Conservation (phyloP, 2,329 filamentous ascomycete species). For the Aureobasidium pullulans region DNA sequence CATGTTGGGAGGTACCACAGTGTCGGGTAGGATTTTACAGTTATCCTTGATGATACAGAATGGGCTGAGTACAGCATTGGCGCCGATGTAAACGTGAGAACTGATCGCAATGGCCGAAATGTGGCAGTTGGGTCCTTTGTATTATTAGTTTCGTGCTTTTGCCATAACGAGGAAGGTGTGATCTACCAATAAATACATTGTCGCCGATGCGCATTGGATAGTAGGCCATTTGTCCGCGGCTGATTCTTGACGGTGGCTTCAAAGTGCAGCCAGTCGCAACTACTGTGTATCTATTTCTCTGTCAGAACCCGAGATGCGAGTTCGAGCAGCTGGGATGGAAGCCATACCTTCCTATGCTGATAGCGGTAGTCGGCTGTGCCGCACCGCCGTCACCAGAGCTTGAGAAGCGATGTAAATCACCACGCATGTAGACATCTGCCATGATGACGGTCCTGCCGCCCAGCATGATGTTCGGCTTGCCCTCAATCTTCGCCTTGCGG, state of each 20-base stretch:
- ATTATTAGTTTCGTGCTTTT: background rate
- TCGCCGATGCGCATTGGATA: slow-evolving; percentile 90
- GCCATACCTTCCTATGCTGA: slow-evolving; percentile 62
- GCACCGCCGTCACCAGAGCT: slow-evolving; percentile 30
- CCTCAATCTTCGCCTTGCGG: slow-evolving; percentile 81
- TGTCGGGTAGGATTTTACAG: slow-evolving; percentile 76
- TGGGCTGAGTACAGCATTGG: slow-evolving; percentile 68
- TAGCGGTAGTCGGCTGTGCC: slow-evolving; percentile 44
- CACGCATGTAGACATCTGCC: slow-evolving; percentile 87
- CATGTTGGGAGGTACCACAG: slow-evolving; percentile 79
- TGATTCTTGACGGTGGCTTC: slow-evolving; percentile 73
- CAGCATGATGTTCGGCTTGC: slow-evolving; percentile 95
- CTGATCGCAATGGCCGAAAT: slow-evolving; percentile 79
- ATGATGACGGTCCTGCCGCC: slow-evolving; percentile 92
- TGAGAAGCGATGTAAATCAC: slow-evolving; percentile 61
- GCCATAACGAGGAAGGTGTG: background rate
- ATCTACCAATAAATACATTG: slow-evolving; percentile 77
- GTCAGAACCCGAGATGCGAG: background rate
- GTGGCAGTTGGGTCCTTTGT: slow-evolving; percentile 46
- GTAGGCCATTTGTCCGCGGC: slow-evolving; percentile 67
- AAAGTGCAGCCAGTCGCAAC: slow-evolving; percentile 71
- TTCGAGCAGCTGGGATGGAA: background rate
- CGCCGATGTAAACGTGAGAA: slow-evolving; percentile 78
- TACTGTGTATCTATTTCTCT: slow-evolving; percentile 61
- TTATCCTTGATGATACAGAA: slow-evolving; percentile 93